Evolutionary conservation across 805 yeast species (phyloP).

Genomic region (Cyberlindnera lachancei): DNA sequence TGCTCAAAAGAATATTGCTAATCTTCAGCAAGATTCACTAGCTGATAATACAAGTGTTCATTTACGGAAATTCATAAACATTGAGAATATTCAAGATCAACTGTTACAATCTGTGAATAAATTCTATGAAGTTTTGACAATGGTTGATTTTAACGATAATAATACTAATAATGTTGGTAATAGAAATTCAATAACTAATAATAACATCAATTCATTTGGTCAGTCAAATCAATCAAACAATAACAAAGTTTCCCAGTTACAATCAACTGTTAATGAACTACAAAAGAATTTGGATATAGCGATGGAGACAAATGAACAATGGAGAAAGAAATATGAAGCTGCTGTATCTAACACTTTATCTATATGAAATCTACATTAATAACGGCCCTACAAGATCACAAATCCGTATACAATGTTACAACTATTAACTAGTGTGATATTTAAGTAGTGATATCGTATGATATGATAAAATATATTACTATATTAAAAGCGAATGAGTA

Average conservation of each 20-base stretch:
- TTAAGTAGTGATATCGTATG: no score
- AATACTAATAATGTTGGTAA: no score
- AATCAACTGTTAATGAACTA: slow-evolving; percentile 11
- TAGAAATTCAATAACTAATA: no score
- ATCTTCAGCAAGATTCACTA: background rate
- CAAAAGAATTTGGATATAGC: slow-evolving; percentile 14
- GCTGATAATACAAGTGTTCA: background rate
- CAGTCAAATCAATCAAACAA: background rate
- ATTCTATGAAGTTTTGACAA: slow-evolving; percentile 13
- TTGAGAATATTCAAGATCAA: no score
- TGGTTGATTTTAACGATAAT: background rate
- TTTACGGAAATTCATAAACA: background rate
- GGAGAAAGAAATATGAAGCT: slow-evolving; percentile 18
- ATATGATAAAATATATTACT: no score
- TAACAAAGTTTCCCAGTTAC: slow-evolving; percentile 5
- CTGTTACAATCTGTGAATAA: slow-evolving; percentile 10
- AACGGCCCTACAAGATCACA: no score
- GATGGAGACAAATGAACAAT: slow-evolving; percentile 22
- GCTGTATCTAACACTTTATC: no score
- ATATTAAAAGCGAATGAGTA: no score
- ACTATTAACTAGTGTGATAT: no score
- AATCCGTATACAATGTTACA: no score
- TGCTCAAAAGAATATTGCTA: no score
- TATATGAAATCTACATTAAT: no score
- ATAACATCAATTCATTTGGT: background rate